phyloP scores from a whole-genome alignment of 495 filamentous ascomycete species.

The Talaromyces borbonicus region DNA sequence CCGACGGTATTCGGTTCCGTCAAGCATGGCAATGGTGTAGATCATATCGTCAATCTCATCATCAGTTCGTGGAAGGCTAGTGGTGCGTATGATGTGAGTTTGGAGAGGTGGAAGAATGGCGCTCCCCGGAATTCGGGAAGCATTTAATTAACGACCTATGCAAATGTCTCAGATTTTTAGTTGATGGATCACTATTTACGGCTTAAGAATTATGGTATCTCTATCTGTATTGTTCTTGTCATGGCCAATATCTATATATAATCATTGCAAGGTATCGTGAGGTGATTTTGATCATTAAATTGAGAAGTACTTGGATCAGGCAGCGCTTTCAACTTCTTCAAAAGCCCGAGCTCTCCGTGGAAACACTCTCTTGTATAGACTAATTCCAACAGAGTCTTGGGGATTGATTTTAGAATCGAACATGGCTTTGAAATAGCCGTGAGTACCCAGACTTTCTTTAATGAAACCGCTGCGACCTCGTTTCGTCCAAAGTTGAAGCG shows the following conservation, averaged over 20 bases:
- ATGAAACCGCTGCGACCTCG: conserved; percentile 78
- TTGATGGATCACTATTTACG: too few relatives aligned
- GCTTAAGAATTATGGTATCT: too few relatives aligned
- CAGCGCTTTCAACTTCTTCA: conserved; percentile 19
- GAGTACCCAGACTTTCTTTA: conserved; percentile 89
- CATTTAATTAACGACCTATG: conserved; percentile 16
- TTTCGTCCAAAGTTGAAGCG: conserved; percentile 87
- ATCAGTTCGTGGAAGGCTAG: conserved; percentile 85
- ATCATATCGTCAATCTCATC: conserved; percentile 80
- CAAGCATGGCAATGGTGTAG: conserved; percentile 76
- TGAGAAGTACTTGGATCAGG: too few relatives aligned
- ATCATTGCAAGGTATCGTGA: neutral
- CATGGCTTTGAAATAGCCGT: conserved; percentile 98
- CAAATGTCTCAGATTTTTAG: too few relatives aligned
- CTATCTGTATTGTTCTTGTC: too few relatives aligned
- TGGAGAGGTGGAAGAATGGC: conserved; percentile 44
- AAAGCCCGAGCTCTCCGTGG: conserved; percentile 57
- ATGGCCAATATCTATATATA: conserved; percentile 13
- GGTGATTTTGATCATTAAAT: too few relatives aligned
- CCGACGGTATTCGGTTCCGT: conserved; percentile 97
- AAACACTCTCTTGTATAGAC: conserved; percentile 89
- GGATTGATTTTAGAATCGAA: conserved; percentile 95
- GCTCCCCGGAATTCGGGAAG: conserved; percentile 37
- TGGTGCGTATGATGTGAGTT: conserved; percentile 55
- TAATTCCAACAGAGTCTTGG: conserved; percentile 84